Base-by-base conservation (phyloP, 202 grass and related monocot species). In the Panicum virgatum region DNA sequence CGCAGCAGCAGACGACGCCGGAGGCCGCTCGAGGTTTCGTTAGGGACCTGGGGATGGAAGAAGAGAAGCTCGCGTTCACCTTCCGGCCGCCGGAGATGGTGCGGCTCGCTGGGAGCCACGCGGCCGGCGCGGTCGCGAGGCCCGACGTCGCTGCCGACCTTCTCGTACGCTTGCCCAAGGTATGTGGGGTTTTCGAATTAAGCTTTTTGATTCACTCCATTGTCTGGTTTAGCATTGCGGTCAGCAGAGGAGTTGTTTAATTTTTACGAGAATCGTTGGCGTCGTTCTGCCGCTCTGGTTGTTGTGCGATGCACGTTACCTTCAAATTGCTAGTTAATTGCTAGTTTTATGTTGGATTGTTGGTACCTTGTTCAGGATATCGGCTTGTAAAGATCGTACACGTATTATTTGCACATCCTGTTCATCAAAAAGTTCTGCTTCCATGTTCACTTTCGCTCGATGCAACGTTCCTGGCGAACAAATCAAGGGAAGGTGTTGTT, bases 81-180 rank as follows among this genome's bases (percentile, higher is more conserved):
- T 98, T 98, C 76, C 82, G 77, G 74, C 70, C 73, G 13, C 96
- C 90, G 16, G 85, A 87, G 83, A 82, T 63, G 15, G 89, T 92
- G 25, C 80, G 51, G 75, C 77, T 93, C 30, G 73, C 80, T 13
- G 96, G 96, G 58, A 93, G 91, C 84, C 82, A 89, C 76, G 86
- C 86, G 70, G 47, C 89, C n/a, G 82, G 87, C 13, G 80, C 82
- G 2, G 76, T 91, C 14, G 83, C 88, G 38, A 91, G 88, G 82
- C 96, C 96, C 9, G 92, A 98, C 57, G 78, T 96, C 14, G 66
- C 82, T 12, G 82, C 86, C 2, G 96, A 98, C 74, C 89, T 98
- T 20, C 79, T 98, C 44, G 78, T 96, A 13, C 90, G 89, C 39
- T 93, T 98, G 92, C 90, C 92, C 9, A 98, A 96, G 92, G 96